Conservation (phyloP, 805 yeast genomes). For the Wickerhamiella azymoides region DNA sequence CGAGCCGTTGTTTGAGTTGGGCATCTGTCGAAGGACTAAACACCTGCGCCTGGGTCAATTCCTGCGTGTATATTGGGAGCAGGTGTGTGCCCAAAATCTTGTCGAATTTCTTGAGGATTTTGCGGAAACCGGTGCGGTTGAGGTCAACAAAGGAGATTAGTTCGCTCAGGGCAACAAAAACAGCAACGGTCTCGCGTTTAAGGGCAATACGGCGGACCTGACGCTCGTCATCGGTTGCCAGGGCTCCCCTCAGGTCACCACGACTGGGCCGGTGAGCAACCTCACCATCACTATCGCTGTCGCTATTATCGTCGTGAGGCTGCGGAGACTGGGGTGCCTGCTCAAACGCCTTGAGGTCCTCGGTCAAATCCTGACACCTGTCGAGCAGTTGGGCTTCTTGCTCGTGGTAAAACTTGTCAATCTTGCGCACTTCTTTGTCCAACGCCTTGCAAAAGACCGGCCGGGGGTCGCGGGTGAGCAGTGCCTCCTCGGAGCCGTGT, state of each 20-base stretch:
- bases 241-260: conserved; percentile 1
- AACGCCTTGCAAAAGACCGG: conserved; percentile 55
- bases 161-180: conserved; percentile 64
- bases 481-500: conserved; percentile 10
- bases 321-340: conserved; percentile 33
- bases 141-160: conserved; percentile 70
- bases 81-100: conserved; percentile 55
- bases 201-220: conserved; percentile 5
- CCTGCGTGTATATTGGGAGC: conserved; percentile 41
- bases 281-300: conserved; percentile 13
- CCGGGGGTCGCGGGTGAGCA: conserved; percentile 35
- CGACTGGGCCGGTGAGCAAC: conserved; percentile 1
- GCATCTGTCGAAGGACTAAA: conserved; percentile 39
- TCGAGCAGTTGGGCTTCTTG: conserved; percentile 48
- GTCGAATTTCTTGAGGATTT: conserved; percentile 85
- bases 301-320: conserved; percentile 23
- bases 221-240: conserved; percentile 4
- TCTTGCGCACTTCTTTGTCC: conserved; percentile 61
- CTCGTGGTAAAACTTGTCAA: conserved; percentile 56
- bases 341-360: conserved; percentile 28
- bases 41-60: conserved; percentile 35
- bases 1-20: conserved; percentile 39
- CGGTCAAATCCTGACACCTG: conserved; percentile 42
- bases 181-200: conserved; percentile 10
- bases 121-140: conserved; percentile 77